A percentile compares a stretch with the other conserved stretches of the same genome.
Evolutionary conservation across 176 grass and related monocot genomes (phyloP).

Genomic region (Elaeis guineensis): DNA sequence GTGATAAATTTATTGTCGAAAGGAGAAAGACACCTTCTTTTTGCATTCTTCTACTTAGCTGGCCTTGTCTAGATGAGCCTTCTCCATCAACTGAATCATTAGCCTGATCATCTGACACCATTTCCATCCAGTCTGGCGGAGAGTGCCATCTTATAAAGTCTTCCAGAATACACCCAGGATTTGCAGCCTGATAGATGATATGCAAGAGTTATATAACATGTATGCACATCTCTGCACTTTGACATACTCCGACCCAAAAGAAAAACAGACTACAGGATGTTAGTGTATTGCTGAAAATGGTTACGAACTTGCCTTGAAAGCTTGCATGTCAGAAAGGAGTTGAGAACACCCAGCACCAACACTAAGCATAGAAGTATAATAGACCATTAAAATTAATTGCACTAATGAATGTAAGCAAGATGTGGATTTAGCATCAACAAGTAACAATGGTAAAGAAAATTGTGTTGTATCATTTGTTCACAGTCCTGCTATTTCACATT

Average conservation of each 20-base stretch:
- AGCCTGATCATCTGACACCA: slow-evolving; percentile 25
- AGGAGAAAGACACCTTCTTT: slow-evolving; percentile 51
- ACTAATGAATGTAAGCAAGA: too few relatives aligned
- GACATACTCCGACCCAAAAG: too few relatives aligned
- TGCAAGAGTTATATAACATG: too few relatives aligned
- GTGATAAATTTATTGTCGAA: too few relatives aligned
- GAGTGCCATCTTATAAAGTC: slow-evolving; percentile 98
- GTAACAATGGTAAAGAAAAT: too few relatives aligned
- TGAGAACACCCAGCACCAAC: slow-evolving; percentile 96
- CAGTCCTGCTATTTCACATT: too few relatives aligned
- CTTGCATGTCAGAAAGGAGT: slow-evolving; percentile 97
- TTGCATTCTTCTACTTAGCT: slow-evolving; percentile 84
- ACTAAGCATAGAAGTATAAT: slow-evolving; percentile 42
- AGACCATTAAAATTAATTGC: slow-evolving; percentile 9
- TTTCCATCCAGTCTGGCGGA: slow-evolving; percentile 83
- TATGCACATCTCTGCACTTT: too few relatives aligned
- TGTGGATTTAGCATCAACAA: too few relatives aligned
- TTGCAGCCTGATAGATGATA: slow-evolving; percentile 57
- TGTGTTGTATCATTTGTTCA: too few relatives aligned
- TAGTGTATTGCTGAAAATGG: not conserved
- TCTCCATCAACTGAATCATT: slow-evolving; percentile 36
- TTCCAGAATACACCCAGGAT: slow-evolving; percentile 94
- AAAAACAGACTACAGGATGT: not conserved
- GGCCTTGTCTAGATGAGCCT: slow-evolving; percentile 75
- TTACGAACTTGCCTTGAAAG: slow-evolving; percentile 86